These are phyloP conservation scores for Trichoderma afroharzianum DNA, from an alignment of 2,329 filamentous ascomycete species.

Conservation along the genomic window DNA sequence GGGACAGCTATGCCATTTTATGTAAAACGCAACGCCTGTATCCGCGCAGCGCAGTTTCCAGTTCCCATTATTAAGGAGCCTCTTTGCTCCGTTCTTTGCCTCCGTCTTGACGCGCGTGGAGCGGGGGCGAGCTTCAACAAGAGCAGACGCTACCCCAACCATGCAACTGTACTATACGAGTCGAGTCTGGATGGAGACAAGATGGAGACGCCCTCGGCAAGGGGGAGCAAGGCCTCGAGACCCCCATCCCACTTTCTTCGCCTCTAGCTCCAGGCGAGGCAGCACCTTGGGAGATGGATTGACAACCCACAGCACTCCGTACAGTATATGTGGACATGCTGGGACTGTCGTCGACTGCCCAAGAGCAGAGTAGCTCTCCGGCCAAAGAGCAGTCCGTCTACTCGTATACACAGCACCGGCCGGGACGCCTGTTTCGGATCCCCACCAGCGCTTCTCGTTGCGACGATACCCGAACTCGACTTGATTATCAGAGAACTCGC, in stretches of 20 bases:
- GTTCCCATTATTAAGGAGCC: slow-evolving; percentile 7
- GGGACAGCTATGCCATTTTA: slow-evolving; percentile 7
- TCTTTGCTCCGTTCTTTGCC: not conserved
- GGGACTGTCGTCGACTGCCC: not conserved
- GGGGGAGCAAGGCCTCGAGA: not conserved
- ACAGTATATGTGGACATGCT: not conserved
- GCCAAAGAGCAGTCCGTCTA: not conserved
- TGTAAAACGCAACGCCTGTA: not conserved
- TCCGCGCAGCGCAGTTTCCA: not conserved
- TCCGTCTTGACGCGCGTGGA: not conserved
- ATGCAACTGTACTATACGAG: not conserved
- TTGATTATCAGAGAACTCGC: not conserved
- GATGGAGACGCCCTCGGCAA: not conserved
- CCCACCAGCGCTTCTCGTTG: not conserved
- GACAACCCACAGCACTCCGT: not conserved
- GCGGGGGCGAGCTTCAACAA: slow-evolving; percentile 5
- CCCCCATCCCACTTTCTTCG: not conserved
- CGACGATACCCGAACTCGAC: slow-evolving; percentile 12
- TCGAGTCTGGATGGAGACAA: not conserved
- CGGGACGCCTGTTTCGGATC: not conserved
- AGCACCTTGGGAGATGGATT: not conserved
- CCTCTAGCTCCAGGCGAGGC: not conserved
- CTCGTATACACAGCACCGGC: not conserved
- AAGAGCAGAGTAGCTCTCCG: not conserved
- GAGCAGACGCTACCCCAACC: not conserved